These are phyloP conservation scores for Fusarium solani-melongenae DNA, from an alignment of 2,329 filamentous ascomycete species.

Conservation along the genomic window DNA sequence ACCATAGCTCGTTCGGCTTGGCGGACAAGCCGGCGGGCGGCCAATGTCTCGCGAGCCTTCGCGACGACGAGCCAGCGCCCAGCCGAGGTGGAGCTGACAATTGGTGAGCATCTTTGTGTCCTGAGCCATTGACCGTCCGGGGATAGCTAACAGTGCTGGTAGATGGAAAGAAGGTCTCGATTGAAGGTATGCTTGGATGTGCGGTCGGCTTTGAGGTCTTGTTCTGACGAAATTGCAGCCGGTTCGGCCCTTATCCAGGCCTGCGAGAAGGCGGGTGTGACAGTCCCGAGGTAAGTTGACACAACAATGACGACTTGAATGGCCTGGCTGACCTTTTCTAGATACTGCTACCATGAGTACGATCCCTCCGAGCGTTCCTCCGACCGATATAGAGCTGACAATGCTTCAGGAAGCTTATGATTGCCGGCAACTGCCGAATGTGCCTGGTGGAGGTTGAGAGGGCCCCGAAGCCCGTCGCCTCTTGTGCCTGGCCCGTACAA, in stretches of 20 bases:
- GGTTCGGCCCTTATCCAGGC: conserved; percentile 98
- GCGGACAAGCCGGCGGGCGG: conserved; percentile 70
- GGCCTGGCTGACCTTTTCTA: conserved; percentile 54
- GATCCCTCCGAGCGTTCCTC: conserved; percentile 49
- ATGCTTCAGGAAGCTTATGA: conserved; percentile 86
- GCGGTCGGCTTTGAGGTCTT: conserved; percentile 27
- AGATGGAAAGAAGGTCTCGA: conserved; percentile 98
- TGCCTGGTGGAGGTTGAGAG: conserved; percentile 98
- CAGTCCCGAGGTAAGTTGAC: conserved; percentile 78
- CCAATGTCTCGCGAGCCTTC: conserved; percentile 79
- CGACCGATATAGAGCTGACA: conserved; percentile 54
- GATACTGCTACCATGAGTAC: conserved; percentile 99
- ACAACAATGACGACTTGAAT: conserved; percentile 26
- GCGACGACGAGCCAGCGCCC: conserved; percentile 80
- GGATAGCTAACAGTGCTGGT: conserved; percentile 47
- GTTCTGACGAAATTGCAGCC: conserved; percentile 69
- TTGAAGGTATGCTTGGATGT: conserved; percentile 77
- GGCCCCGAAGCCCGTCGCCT: conserved; percentile 96
- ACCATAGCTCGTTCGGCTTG: conserved; percentile 75
- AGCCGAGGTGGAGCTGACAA: conserved; percentile 96
- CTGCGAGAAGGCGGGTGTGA: conserved; percentile 95
- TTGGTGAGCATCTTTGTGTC: conserved; percentile 68
- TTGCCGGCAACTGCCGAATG: conserved; percentile 99
- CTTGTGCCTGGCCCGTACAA: conserved; percentile 98
- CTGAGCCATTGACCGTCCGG: conserved; percentile 45